Evolutionary conservation across 768 basidiomycete genomes (phyloP), one percentile per base, ranked within the genome.

Genomic region (Sporobolomyces pararoseus): DNA sequence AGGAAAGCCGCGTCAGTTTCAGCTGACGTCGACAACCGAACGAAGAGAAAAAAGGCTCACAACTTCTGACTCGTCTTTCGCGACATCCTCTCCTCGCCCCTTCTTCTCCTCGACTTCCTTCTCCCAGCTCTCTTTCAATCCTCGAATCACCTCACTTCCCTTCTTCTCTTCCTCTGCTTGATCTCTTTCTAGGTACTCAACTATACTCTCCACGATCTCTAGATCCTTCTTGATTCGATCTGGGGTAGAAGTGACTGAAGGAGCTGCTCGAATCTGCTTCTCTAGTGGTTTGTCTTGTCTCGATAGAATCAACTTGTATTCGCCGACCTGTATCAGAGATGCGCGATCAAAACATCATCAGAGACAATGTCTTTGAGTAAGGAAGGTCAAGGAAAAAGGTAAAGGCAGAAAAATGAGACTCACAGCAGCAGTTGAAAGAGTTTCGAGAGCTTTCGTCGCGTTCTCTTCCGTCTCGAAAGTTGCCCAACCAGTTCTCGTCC

Each of bases 211-310:
- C 13, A 85, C 88, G 65, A 88, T 90, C 50, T 83, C 85, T 7
- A 92, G 82, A 78, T 97, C 95, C 76, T 88, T 90, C 68, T 83
- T 84, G 75, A 97, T 81, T 57, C 94, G 84, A 29, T 89, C 88
- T 23, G 90, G 88, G 64, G 85, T 84, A 78, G 87, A 89, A 27
- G 91, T 87, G 27, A 89, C 84, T 76, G 91, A 87, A 29, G 94
- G 91, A 7, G 94, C 85, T 75, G 86, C 86, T 54, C 91, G 88
- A 66, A 90, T 81, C 72, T 87, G 84, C 76, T 88, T 89, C 65
- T 86, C 84, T 80, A 89, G 89, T 35, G 90, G 88, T 72, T 85
- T 13, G 16, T 32, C 46, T 61, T 61, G 59, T n/a, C 31, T 14
- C 14, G 7, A 6, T 2, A 61, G 10, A 21, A 21, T 7, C 31